Base-by-base conservation (phyloP, 2,329 filamentous ascomycete species). In the Clarireedia monteithiana region DNA sequence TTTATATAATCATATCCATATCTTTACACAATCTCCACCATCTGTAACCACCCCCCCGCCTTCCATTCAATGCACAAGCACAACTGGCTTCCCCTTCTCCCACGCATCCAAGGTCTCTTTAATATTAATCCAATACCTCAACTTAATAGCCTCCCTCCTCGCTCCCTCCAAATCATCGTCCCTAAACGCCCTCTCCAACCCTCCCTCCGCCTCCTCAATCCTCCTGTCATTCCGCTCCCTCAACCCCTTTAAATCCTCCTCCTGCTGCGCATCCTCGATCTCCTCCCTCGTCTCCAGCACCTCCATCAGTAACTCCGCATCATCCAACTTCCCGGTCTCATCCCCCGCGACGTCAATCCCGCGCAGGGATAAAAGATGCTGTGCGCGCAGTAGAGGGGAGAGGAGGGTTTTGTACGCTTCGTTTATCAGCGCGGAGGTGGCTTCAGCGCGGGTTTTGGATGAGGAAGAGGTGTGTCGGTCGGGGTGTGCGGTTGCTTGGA, bases 51-150 rank as follows among this genome's bases (percentile, higher is more conserved):
- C 20, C 3, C 20, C 5, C 26, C 39, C 15, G 17, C 15, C 36
- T 10, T 3, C 5, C 6, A 10, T 9, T 58, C 63, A 78, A 65
- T 84, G 81, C 66, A 79, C 71, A 62, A 84, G 63, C 46, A 81
- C 76, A 53, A 79, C 68, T 6, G 73, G 74, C 74, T 55, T 86
- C 5, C 90, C 91, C 65, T 77, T 82, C 76, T 96, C 90, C 91
- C 92, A 96, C 60, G 85, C 82, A 68, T 86, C 77, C 66, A 96
- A 74, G 48, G 84, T 88, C 71, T 95, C 87, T 60, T 83, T 80
- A 59, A 97, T 85, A 72, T 91, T 96, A 55, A 87, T 80, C 92
- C 92, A 96, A 75, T 96, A 97, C 70, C 90, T 77, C 74, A 96
- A 72, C 70, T 81, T 77, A 1, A 96, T 83, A 47, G 85, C 84